Percentiles rank a stretch among this genome's conserved stretches.
Evolutionary conservation across 176 grass and related monocot species (phyloP).

Genomic region (Avena eriantha): DNA sequence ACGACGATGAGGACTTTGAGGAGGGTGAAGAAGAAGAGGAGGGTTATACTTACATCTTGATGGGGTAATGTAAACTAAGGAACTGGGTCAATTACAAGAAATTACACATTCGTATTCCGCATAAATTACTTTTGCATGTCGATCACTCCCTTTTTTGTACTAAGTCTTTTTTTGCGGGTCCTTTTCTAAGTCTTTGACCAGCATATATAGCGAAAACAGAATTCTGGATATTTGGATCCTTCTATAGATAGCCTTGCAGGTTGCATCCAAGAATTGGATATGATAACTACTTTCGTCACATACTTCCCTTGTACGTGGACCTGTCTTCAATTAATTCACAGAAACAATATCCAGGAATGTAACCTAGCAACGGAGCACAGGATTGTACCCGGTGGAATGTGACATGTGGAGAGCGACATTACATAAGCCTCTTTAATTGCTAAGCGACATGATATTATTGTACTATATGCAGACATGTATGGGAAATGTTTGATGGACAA

Average conservation of each 20-base stretch:
- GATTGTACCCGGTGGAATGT: background rate
- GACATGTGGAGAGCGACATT: constrained; percentile 1
- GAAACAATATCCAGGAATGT: background rate
- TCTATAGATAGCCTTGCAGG: background rate
- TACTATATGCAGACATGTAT: background rate
- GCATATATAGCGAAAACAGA: background rate
- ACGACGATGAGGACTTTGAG: background rate
- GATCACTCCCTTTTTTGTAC: background rate
- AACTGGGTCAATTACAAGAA: background rate
- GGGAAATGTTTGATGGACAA: background rate
- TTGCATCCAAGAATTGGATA: background rate
- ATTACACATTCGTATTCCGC: background rate
- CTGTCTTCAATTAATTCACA: background rate
- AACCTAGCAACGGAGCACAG: background rate
- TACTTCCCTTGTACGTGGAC: background rate
- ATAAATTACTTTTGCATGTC: background rate
- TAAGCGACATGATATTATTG: background rate
- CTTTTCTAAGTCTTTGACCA: background rate
- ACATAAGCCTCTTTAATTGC: background rate
- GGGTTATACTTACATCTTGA: background rate
- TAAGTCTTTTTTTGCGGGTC: too few species aligned
- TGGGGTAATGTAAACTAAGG: background rate
- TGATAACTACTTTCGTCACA: background rate
- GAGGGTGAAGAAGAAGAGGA: background rate
- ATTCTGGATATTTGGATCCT: background rate